Percentiles rank a stretch among this genome's conserved stretches.
These are phyloP conservation scores for Coprinopsis sp. DNA, from an alignment of 768 basidiomycete genomes.

Conservation along the genomic window DNA sequence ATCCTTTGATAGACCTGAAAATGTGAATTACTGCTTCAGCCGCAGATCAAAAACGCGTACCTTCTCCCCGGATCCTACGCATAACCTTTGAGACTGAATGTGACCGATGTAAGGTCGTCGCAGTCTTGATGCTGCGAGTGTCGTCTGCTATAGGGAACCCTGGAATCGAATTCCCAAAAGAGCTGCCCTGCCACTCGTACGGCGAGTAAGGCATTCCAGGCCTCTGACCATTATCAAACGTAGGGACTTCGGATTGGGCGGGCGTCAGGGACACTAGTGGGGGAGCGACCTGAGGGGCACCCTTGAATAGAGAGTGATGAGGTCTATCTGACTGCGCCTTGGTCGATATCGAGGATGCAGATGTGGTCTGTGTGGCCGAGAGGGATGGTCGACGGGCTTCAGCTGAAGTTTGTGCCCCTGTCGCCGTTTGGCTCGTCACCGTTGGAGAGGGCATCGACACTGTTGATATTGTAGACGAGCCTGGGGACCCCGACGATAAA, in stretches of 20 bases:
- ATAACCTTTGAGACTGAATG: conserved; percentile 91
- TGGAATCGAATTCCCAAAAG: conserved; percentile 75
- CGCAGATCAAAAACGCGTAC: conserved; percentile 34
- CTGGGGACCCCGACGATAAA: conserved; percentile 45
- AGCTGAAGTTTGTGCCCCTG: conserved; percentile 11
- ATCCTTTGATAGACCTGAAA: conserved; percentile 76
- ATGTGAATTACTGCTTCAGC: background rate
- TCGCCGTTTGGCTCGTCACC: conserved; percentile 19
- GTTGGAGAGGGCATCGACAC: conserved; percentile 28
- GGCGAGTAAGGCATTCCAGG: conserved; percentile 49
- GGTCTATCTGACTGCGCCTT: conserved; percentile 54
- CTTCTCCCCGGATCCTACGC: conserved; percentile 85
- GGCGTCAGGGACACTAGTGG: conserved; percentile 84
- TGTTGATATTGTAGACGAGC: conserved; percentile 29
- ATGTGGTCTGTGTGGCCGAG: conserved; percentile 37
- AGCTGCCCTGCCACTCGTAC: conserved; percentile 48
- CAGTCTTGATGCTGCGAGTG: conserved; percentile 78
- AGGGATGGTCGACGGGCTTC: conserved; percentile 63
- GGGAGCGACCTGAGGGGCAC: conserved; percentile 61
- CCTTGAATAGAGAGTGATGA: conserved; percentile 48
- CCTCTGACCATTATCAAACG: conserved; percentile 64
- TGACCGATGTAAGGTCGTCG: conserved; percentile 64
- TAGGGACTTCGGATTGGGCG: conserved; percentile 73
- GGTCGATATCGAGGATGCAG: conserved; percentile 44
- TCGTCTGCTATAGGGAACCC: conserved; percentile 93